Evolutionary conservation across 2,329 filamentous ascomycete genomes (phyloP), one percentile per base, ranked within the genome.

Genomic region (Fusarium tupiense): DNA sequence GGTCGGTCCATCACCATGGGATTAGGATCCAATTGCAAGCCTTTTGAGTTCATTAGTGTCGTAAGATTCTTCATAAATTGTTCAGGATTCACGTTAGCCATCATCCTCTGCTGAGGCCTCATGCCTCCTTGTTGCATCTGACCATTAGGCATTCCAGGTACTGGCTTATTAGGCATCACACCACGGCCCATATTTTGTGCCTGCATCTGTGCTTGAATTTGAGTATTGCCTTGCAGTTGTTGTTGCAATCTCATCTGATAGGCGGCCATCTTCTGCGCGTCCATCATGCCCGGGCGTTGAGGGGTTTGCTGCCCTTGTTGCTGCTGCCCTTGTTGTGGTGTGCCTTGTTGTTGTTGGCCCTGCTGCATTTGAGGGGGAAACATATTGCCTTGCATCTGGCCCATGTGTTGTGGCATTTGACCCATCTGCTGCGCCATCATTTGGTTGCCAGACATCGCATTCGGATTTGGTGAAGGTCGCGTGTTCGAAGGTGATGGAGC

Each of bases 221-320:
- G 85, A 79, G 88, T 86, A 43, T 86, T 87, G 16, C 82, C 82
- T 70, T 93, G 91, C 46, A 93, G 88, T 78, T 95, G 93, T 64
- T 92, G 90, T 78, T 97, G 93, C 60, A 97, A 83, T 69, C 94
- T 92, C 90, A 97, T 93, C 76, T 97, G 94, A 78, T 97, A 96
- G 56, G 92, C 84, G 64, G 90, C 87, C 81, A 94, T 88, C 78
- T 94, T 92, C 73, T 94, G 91, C 78, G 94, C 92, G 46, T 94
- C 92, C 72, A 93, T 76, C 66, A 83, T 77, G 24, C 72, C 76
- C 44, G 78, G 75, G 38, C 77, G 76, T 49, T 75, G 75, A 19
- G 77, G 77, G 5, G 78, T 78, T 44, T 80, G 80, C 37, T 81
- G 80, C 14, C 78, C 78, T 31, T 80, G 79, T 52, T 84, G 79